Conservation (phyloP, 352 stramenopile species). For the Phytopythium oedochilum region DNA sequence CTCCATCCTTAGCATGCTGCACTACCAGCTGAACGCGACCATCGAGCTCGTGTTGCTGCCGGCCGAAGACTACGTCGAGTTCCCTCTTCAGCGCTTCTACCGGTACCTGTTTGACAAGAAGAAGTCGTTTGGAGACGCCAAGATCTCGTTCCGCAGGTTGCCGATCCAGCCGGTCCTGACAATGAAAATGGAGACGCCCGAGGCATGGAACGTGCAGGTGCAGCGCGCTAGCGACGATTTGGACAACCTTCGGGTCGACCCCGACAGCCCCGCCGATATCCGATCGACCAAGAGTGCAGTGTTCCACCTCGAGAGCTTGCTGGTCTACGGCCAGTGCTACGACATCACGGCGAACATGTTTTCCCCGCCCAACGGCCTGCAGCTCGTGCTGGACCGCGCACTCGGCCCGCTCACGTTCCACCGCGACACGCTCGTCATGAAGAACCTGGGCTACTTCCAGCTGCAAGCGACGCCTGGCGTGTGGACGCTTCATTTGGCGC, state of each 20-base stretch:
- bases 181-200: constrained; percentile 91
- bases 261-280: constrained; percentile 41
- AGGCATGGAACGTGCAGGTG: constrained; percentile 92
- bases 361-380: constrained; percentile 85
- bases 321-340: constrained; percentile 90
- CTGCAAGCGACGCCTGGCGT: constrained; percentile 95
- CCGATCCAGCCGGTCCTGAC: constrained; percentile 88
- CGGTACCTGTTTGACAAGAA: constrained; percentile 84
- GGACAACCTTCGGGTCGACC: constrained; percentile 90
- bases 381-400: constrained; percentile 87
- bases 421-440: constrained; percentile 99
- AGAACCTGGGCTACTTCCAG: constrained; percentile 99
- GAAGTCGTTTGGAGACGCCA: constrained; percentile 26
- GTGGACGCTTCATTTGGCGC: constrained; percentile 90
- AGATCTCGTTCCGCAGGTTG: constrained; percentile 73
- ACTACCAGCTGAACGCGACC: constrained; percentile 62
- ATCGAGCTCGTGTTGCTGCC: constrained; percentile 69
- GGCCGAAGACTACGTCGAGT: constrained; percentile 67
- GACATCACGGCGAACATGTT: constrained; percentile 81
- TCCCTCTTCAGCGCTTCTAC: constrained; percentile 93
- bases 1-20: constrained; percentile 80
- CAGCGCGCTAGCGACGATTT: constrained; percentile 68
- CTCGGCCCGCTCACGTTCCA: constrained; percentile 46
- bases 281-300: constrained; percentile 58
- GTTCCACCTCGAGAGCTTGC: constrained; percentile 87